Evolutionary conservation across 2,329 filamentous ascomycete genomes (phyloP).

Genomic region (Trichoderma afroharzianum): DNA sequence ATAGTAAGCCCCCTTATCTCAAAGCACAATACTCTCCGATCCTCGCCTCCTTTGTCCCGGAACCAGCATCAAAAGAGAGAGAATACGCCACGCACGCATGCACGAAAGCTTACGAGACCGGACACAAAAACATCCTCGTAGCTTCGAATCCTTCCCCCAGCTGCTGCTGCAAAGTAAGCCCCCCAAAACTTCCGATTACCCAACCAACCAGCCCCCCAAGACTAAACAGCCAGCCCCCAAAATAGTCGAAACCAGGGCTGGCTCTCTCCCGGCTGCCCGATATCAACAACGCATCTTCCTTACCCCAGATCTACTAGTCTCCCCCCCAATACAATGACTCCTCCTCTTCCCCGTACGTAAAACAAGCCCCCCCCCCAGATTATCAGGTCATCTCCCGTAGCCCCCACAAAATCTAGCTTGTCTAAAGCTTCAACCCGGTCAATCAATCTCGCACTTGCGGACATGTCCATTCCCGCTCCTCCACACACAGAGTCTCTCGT

Average conservation of each 20-base stretch:
- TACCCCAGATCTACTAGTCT: neutral
- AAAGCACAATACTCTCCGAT: neutral
- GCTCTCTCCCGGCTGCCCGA: neutral
- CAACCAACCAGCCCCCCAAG: neutral
- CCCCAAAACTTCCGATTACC: neutral
- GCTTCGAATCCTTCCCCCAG: neutral
- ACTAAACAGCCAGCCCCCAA: neutral
- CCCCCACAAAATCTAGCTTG: neutral
- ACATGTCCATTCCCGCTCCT: neutral
- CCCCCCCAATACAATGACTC: too few relatives aligned
- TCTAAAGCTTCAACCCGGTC: neutral
- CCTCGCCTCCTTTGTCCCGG: constrained; percentile 4
- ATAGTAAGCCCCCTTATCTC: neutral
- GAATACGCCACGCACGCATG: neutral
- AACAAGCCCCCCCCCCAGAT: neutral
- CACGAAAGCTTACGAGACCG: neutral
- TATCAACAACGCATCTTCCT: neutral
- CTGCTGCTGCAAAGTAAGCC: neutral
- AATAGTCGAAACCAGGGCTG: neutral
- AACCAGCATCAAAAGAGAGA: neutral
- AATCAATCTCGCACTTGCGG: neutral
- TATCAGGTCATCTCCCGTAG: neutral
- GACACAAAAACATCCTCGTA: neutral
- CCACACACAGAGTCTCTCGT: neutral
- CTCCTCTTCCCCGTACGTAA: neutral